Evolutionary conservation across 176 grass and related monocot species (phyloP), one percentile per base, ranked within the genome.

Genomic region (Phyllostachys edulis): DNA sequence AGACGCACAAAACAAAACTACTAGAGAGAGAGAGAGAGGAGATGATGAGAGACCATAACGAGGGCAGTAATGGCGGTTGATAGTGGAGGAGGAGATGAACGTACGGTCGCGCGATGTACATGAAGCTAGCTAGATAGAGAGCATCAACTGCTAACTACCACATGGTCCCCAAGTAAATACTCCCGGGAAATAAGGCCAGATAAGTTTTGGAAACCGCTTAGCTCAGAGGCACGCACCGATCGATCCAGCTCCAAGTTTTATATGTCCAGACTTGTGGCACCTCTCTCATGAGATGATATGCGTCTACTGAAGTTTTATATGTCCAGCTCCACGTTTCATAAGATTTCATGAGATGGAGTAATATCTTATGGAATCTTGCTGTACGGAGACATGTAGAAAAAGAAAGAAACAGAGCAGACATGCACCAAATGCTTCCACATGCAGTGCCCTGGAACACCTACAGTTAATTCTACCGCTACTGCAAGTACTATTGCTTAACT

Each of bases 131-230:
- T 38, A 80, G 36, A 41, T 13, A 59, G 18, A 36, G 27, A 68
- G 29, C 18, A 15, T 9, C 71, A 76, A 34, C 82, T 41, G 51
- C 82, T 76, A 80, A 36, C 82, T 9, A 85, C 82, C 70, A 34
- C 82, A 36, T 37, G 45, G 29, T 79, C 16, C 5, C 50, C 38
- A 16, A 77, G 50, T 76, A 66, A 81, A 72, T 69, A 69, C 62
- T 76, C 23, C 81, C 76, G 32, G 82, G 69, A 85, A 80, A 89
- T 82, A 76, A 44, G 87, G 61, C 3, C 18, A 46, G 6, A 80
- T 40, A 81, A 68, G 76, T 78, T 45, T 78, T 32, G 39, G 39
- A 63, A 63, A 78, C 15, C 57, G 40, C 78, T 17, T 68, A 42
- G 46, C 77, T 79, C 23, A 54, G 50, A 63, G 41, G 21, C 66